These are phyloP conservation scores for Aspergillus clavatus DNA, from an alignment of 2,329 filamentous ascomycete genomes.

Conservation along the genomic window DNA sequence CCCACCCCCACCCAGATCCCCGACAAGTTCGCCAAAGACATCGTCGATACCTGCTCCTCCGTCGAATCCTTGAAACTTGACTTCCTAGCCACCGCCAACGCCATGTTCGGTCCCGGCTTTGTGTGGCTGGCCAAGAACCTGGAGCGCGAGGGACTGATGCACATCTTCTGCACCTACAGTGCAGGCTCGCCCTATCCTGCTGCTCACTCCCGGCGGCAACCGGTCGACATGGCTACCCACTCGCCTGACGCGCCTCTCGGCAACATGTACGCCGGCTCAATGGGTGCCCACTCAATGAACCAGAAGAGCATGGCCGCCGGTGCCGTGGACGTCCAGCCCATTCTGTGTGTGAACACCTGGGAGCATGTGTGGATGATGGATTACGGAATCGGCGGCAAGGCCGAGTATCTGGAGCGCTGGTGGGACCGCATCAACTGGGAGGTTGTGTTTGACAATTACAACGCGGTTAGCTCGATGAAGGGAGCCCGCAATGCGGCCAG, in stretches of 20 bases:
- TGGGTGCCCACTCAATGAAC: slow-evolving; percentile 31
- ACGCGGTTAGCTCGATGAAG: slow-evolving; percentile 26
- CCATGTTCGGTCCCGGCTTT: slow-evolving; percentile 96
- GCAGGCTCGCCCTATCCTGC: slow-evolving; percentile 83
- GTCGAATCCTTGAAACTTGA: slow-evolving; percentile 76
- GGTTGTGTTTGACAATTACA: slow-evolving; percentile 54
- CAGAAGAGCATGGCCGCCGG: slow-evolving; percentile 37
- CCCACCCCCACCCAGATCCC: slow-evolving; percentile 51
- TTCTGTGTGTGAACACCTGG: slow-evolving; percentile 94
- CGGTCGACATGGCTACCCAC: slow-evolving; percentile 45
- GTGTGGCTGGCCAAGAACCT: slow-evolving; percentile 78
- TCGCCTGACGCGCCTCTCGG: slow-evolving; percentile 29
- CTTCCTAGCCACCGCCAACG: slow-evolving; percentile 71
- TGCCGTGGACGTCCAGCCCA: slow-evolving; percentile 58
- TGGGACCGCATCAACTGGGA: slow-evolving; percentile 87
- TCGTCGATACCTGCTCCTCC: slow-evolving; percentile 71
- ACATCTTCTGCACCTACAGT: slow-evolving; percentile 82
- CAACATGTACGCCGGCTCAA: slow-evolving; percentile 34
- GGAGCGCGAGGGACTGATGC: slow-evolving; percentile 46
- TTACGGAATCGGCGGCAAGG: slow-evolving; percentile 73
- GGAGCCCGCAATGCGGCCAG: slow-evolving; percentile 15
- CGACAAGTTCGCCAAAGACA: slow-evolving; percentile 50
- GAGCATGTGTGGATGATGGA: slow-evolving; percentile 88
- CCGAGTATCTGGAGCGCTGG: slow-evolving; percentile 70
- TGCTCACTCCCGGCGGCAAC: slow-evolving; percentile 72